phyloP scores from a whole-genome alignment of 2,329 filamentous ascomycete genomes.

The Westerdykella ornata region DNA sequence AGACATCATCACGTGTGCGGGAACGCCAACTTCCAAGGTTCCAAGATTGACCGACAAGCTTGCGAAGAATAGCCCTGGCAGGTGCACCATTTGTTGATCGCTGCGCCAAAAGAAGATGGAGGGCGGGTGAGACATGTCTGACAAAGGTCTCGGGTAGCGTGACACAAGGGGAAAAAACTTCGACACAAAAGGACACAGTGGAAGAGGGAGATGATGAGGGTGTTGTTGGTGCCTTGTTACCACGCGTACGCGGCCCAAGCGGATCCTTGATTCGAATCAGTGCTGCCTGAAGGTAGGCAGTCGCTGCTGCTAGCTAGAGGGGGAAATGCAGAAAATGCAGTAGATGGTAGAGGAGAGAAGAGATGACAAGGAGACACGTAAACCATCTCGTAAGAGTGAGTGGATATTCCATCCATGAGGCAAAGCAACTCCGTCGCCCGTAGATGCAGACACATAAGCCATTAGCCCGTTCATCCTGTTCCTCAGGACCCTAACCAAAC shows the following conservation, averaged over 20 bases:
- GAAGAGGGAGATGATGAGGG: neutral
- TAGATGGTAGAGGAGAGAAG: no score
- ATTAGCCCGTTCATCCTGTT: neutral
- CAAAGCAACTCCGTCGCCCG: constrained; percentile 4
- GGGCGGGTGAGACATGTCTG: constrained; percentile 5
- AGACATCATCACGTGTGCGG: no score
- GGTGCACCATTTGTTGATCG: neutral
- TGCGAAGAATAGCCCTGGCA: neutral
- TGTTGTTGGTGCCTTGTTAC: neutral
- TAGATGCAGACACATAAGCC: constrained; percentile 8
- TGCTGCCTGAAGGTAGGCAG: constrained; percentile 4
- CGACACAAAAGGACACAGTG: no score
- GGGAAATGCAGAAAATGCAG: no score
- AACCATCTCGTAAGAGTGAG: constrained; percentile 6
- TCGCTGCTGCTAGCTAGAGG: neutral
- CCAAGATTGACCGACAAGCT: no score
- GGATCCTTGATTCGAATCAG: constrained; percentile 2
- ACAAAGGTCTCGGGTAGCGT: neutral
- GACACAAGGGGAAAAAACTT: no score
- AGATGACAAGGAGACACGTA: constrained; percentile 3
- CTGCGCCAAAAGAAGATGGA: neutral
- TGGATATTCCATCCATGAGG: constrained; percentile 1
- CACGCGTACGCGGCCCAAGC: neutral
- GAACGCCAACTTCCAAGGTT: no score
- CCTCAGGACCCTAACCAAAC: constrained; percentile 3